phyloP scores from a whole-genome alignment of 139 green algal species.

The Desmodesmus armatus region DNA sequence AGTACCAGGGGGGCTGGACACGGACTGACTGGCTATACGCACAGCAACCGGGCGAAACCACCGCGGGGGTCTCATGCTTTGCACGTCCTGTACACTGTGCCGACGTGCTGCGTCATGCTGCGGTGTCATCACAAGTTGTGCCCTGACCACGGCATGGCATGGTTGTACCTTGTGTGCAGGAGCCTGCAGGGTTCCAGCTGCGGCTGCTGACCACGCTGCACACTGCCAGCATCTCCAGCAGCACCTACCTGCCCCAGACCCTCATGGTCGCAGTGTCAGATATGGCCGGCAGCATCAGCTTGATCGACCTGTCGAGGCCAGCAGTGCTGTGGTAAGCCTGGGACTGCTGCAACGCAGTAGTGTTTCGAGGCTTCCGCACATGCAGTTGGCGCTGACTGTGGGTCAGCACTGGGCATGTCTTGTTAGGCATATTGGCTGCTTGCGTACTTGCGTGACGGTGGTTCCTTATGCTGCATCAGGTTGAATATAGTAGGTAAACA shows the following conservation, averaged over 20 bases:
- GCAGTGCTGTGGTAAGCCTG: constrained; percentile 46
- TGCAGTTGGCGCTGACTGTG: not conserved
- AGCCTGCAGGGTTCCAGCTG: constrained; percentile 58
- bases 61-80: too few relatives aligned
- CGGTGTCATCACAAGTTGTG: too few relatives aligned
- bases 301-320: constrained; percentile 48
- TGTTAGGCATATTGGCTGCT: not conserved
- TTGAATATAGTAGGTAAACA: too few relatives aligned
- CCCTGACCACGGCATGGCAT: too few relatives aligned
- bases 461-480: too few relatives aligned
- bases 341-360: not conserved
- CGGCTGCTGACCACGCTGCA: constrained; percentile 46
- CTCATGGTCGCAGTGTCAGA: constrained; percentile 41
- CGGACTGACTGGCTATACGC: too few relatives aligned
- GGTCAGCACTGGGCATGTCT: not conserved
- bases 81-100: too few relatives aligned
- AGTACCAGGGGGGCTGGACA: too few relatives aligned
- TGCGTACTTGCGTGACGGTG: not conserved
- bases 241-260: constrained; percentile 42
- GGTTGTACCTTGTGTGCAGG: too few relatives aligned
- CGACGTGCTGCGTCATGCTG: too few relatives aligned
- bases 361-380: not conserved
- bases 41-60: too few relatives aligned
- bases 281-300: constrained; percentile 39
- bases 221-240: constrained; percentile 43